These are phyloP conservation scores for Leucocoprinus leucothites DNA, from an alignment of 768 basidiomycete species.

Conservation along the genomic window DNA sequence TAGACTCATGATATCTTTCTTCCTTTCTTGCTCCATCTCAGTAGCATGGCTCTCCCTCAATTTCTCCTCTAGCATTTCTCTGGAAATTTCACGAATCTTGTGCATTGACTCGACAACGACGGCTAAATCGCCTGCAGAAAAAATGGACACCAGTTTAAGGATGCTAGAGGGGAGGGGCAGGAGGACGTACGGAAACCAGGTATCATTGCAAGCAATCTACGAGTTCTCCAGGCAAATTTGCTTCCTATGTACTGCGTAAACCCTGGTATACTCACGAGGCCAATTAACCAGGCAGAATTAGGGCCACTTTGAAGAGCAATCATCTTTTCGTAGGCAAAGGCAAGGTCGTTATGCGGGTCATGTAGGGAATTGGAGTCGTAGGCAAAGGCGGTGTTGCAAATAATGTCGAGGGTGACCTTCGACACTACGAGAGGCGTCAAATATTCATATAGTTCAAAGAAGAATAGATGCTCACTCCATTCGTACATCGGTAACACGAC, in stretches of 20 bases:
- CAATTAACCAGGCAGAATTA: not conserved
- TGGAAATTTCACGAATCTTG: slow-evolving; percentile 37
- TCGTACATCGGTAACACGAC: slow-evolving; percentile 35
- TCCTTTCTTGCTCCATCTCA: slow-evolving; percentile 34
- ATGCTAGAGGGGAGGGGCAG: slow-evolving; percentile 13
- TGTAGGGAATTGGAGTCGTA: slow-evolving; percentile 43
- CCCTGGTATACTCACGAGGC: slow-evolving; percentile 21
- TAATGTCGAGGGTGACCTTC: slow-evolving; percentile 51
- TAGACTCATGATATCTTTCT: slow-evolving; percentile 52
- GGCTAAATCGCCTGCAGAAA: slow-evolving; percentile 17
- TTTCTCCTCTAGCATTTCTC: slow-evolving; percentile 37
- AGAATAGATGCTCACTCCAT: slow-evolving; percentile 37
- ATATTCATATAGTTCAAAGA: not conserved
- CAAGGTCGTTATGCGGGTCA: slow-evolving; percentile 44
- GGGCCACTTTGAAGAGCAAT: slow-evolving; percentile 36
- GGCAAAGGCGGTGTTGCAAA: slow-evolving; percentile 48
- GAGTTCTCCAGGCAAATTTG: not conserved
- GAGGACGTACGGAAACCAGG: not conserved
- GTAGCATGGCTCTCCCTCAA: slow-evolving; percentile 30
- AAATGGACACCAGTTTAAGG: not conserved
- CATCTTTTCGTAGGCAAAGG: slow-evolving; percentile 43
- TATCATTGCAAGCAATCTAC: not conserved
- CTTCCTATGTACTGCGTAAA: not conserved
- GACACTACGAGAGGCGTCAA: slow-evolving; percentile 30
- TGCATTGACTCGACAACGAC: slow-evolving; percentile 33